Evolutionary conservation across 2,329 filamentous ascomycete species (phyloP), one percentile per base, ranked within the genome.

Genomic region (Herpotrichia juniperi): DNA sequence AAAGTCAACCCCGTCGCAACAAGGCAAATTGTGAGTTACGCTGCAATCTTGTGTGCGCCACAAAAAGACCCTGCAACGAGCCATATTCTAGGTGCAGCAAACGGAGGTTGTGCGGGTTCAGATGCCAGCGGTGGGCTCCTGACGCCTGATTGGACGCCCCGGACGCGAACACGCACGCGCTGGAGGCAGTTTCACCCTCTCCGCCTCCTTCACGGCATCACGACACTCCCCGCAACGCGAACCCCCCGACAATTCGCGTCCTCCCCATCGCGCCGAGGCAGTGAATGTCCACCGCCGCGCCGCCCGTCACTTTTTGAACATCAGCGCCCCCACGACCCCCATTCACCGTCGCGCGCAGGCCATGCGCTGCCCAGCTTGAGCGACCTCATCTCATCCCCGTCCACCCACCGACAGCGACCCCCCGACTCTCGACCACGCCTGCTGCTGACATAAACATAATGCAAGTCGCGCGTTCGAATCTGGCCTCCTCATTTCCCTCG

Each of bases 381-480:
- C 42, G 14, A 14, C 19, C 17, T 19, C 25, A 14, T 12, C 39
- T 21, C 35, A 16, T 6, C 40, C 24, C 34, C 19, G 7, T 6
- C 19, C 48, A 44, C 44, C 40, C 21, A 26, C 46, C 62, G 54
- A 61, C n/a, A n/a, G n/a, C n/a, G n/a, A n/a, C n/a, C n/a, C n/a
- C n/a, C 55, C 35, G 46, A 34, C 52, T 22, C 16, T 16, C 49
- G 28, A 16, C 30, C 31, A 32, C 31, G 24, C 46, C 16, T 34
- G 7, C 25, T 11, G 17, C 28, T 49, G 48, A 47, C 60, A 63
- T 51, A 53, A 71, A 47, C 60, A 63, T 51, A 53, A 71, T 72
- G 67, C 70, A 71, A 67, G 67, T 71, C 60, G 68, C 67, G 59
- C 68, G 59, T 61, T 42, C 65, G 21, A 63, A 63, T 37, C 58